Evolutionary conservation across 208 protist species (phyloP), one percentile per base, ranked within the genome.

Genomic region (Eutreptiella sp.): DNA sequence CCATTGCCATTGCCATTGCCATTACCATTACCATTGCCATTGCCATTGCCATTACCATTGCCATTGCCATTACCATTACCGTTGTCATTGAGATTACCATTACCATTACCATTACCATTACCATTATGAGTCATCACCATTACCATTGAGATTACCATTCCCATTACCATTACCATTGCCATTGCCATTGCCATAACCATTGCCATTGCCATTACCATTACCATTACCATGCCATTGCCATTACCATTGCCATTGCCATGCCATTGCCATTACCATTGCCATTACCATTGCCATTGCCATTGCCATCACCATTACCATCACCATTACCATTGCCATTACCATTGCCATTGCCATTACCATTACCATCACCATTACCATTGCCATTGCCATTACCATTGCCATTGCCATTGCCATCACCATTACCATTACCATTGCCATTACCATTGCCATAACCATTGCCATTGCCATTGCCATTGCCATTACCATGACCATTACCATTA

Each of bases 1-100:
- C 42, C 42, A 47, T 47, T 23, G 42, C 42, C 42, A 47, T 47
- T 23, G 42, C 42, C 42, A 47, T 47, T 47, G 42, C 42, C 42
- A 47, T 47, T 47, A 24, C 42, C 42, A 47, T 47, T 47, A 24
- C 42, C 42, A 47, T 47, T 47, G 42, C 42, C 42, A 47, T 47
- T 23, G 42, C 42, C 42, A 47, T 47, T 23, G 42, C 42, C 42
- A 47, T 47, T 23, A 24, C 42, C 42, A 47, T 47, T 23, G 42
- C 42, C 42, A 47, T 47, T 23, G 42, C 42, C 42, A 47, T 47
- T 23, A 24, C 42, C 42, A n/a, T 47, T 47, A 24, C 42, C 42
- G 27, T 47, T 47, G 42, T 47, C 11, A 47, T 47, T 23, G 42
- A 16, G 19, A 47, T 47, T 23, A 24, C 42, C 42, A 47, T 47